These are phyloP conservation scores for Trichoderma parareesei DNA, from an alignment of 495 filamentous ascomycete species.

Conservation along the genomic window DNA sequence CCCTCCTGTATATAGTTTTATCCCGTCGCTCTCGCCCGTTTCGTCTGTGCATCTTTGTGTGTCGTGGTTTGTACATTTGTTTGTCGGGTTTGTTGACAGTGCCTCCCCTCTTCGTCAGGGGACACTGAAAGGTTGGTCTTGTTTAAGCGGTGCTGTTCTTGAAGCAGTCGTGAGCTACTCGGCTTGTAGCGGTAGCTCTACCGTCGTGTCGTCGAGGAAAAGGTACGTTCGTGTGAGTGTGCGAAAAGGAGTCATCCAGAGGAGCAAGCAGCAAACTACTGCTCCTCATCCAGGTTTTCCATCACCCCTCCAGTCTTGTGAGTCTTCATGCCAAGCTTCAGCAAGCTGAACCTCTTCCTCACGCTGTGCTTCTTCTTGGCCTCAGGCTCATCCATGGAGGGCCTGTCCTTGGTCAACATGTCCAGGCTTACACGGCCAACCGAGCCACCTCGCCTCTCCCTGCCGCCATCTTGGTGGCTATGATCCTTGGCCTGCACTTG, in stretches of 20 bases:
- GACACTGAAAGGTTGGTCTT: no score
- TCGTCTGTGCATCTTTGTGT: not conserved
- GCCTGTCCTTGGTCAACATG: not conserved
- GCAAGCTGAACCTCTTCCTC: slow-evolving; percentile 59
- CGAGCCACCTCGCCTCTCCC: slow-evolving; percentile 21
- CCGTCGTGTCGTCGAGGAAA: no score
- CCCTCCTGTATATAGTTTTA: not conserved
- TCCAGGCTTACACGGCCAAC: slow-evolving; percentile 27
- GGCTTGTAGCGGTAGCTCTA: no score
- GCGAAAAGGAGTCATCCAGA: not conserved
- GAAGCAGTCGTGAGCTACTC: no score
- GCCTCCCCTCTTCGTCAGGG: not conserved
- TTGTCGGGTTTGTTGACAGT: not conserved
- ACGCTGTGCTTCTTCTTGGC: slow-evolving; percentile 33
- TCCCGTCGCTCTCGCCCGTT: not conserved
- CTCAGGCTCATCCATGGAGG: not conserved
- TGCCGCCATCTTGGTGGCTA: slow-evolving; percentile 17
- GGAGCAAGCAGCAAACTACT: not conserved
- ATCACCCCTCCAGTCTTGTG: slow-evolving; percentile 46
- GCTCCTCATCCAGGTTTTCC: slow-evolving; percentile 41
- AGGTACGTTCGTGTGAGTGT: not conserved
- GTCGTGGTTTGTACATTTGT: not conserved
- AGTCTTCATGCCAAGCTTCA: slow-evolving; percentile 59
- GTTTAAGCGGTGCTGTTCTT: no score
- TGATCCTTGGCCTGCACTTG: slow-evolving; percentile 12